Evolutionary conservation across 805 yeast species (phyloP).

Genomic region (Ogataea populi-albae): DNA sequence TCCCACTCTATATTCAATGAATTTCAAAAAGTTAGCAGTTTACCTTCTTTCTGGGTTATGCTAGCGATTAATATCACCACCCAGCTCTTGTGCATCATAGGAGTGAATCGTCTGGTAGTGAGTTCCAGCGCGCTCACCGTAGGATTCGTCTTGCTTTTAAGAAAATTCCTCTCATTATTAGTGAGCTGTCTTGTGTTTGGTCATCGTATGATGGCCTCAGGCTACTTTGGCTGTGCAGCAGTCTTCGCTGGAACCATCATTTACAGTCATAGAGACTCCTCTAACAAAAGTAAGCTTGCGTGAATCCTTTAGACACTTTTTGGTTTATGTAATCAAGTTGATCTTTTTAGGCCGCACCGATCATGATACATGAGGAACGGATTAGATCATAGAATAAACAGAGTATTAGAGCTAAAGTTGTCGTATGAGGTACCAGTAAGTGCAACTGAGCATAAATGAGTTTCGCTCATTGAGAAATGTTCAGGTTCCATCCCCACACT

Average conservation of each 20-base stretch:
- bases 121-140: slow-evolving; percentile 60
- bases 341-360: no score
- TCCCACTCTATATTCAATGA: slow-evolving; percentile 23
- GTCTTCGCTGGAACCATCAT: slow-evolving; percentile 57
- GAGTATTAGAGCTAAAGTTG: no score
- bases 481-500: slow-evolving; percentile 38
- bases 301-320: no score
- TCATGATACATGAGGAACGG: no score
- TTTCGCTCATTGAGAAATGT: slow-evolving; percentile 5
- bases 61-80: slow-evolving; percentile 46
- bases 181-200: slow-evolving; percentile 55
- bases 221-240: slow-evolving; percentile 44
- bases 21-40: slow-evolving; percentile 2
- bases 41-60: slow-evolving; percentile 16
- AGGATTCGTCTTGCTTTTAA: slow-evolving; percentile 53
- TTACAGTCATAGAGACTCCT: no score
- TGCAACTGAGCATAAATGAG: neutral
- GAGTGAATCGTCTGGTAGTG: slow-evolving; percentile 63
- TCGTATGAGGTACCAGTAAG: neutral
- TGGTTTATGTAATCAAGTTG: no score
- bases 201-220: slow-evolving; percentile 38
- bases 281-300: no score
- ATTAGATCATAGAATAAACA: no score
- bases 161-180: slow-evolving; percentile 60
- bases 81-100: slow-evolving; percentile 61